Evolutionary conservation across 345 rosid genomes (phyloP).

Genomic region (Rhizophora mangle): DNA sequence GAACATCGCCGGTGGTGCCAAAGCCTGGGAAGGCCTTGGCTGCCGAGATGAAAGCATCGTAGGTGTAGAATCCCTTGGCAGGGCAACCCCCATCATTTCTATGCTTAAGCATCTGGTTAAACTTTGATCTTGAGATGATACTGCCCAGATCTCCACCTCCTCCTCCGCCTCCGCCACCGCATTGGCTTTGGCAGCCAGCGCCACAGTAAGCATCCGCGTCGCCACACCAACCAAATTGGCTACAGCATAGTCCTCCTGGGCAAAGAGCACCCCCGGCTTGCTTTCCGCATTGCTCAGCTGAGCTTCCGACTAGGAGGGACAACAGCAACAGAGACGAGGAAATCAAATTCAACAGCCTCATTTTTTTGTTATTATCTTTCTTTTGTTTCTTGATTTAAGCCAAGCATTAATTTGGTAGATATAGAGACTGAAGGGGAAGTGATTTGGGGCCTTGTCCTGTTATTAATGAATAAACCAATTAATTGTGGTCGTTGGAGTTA

Average conservation of each 20-base stretch:
- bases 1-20: slow-evolving; percentile 14
- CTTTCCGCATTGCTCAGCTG: slow-evolving; percentile 19
- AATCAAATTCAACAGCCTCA: not conserved
- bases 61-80: slow-evolving; percentile 18
- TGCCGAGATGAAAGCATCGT: slow-evolving; percentile 20
- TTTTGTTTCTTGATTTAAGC: too few relatives aligned
- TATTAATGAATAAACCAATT: too few relatives aligned
- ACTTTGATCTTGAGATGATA: slow-evolving; percentile 1
- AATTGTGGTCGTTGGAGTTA: too few relatives aligned
- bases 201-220: slow-evolving; percentile 1
- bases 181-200: slow-evolving; percentile 18
- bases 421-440: too few relatives aligned
- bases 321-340: not conserved
- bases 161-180: not conserved
- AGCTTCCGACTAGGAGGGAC: not conserved
- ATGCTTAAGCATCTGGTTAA: slow-evolving; percentile 17
- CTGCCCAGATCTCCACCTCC: slow-evolving; percentile 9
- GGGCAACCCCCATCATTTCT: slow-evolving; percentile 16
- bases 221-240: slow-evolving; percentile 25
- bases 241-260: slow-evolving; percentile 19
- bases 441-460: too few relatives aligned
- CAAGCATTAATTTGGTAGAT: too few relatives aligned
- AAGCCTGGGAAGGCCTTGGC: slow-evolving; percentile 16
- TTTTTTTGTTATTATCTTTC: too few relatives aligned
- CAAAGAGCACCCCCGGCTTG: slow-evolving; percentile 22